phyloP scores from a whole-genome alignment of 768 basidiomycete genomes.

The Hortiboletus campestris region DNA sequence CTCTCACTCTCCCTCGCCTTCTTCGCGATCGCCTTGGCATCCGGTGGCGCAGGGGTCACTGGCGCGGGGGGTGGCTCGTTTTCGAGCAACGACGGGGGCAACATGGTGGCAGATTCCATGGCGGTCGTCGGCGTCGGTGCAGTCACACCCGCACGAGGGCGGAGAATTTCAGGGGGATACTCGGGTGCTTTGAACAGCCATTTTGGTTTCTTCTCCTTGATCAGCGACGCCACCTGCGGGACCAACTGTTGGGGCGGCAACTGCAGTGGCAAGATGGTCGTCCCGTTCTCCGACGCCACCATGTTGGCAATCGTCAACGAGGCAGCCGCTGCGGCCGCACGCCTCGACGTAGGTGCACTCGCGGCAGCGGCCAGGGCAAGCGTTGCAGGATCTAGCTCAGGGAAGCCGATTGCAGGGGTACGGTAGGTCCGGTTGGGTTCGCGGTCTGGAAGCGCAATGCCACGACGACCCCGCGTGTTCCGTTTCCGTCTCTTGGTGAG shows the following conservation, averaged over 20 bases:
- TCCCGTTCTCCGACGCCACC: conserved; percentile 89
- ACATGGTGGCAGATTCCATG: conserved; percentile 54
- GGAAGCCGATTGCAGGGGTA: conserved; percentile 84
- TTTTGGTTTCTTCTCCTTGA: conserved; percentile 68
- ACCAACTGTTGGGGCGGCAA: conserved; percentile 41
- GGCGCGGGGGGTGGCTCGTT: conserved; percentile 49
- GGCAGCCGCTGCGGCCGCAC: conserved; percentile 86
- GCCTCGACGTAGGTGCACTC: conserved; percentile 65
- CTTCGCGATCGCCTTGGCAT: conserved; percentile 54
- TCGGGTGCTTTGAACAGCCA: conserved; percentile 73
- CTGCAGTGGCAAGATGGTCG: conserved; percentile 44
- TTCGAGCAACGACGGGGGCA: conserved; percentile 54
- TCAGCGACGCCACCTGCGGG: conserved; percentile 33
- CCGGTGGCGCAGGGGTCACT: conserved; percentile 36
- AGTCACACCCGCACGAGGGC: conserved; percentile 55
- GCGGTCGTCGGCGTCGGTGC: conserved; percentile 70
- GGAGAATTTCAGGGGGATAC: conserved; percentile 52
- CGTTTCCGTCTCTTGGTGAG: conserved; percentile 81
- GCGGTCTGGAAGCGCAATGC: conserved; percentile 85
- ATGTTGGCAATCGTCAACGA: conserved; percentile 85
- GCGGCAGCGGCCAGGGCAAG: conserved; percentile 64
- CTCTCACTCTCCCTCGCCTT: conserved; percentile 71
- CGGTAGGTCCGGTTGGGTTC: conserved; percentile 91
- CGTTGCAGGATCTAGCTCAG: conserved; percentile 69
- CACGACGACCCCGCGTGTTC: conserved; percentile 77